Percentiles rank a stretch among this genome's conserved stretches.
Conservation (phyloP, 345 rosid genomes). For the Aurinia saxatilis region DNA sequence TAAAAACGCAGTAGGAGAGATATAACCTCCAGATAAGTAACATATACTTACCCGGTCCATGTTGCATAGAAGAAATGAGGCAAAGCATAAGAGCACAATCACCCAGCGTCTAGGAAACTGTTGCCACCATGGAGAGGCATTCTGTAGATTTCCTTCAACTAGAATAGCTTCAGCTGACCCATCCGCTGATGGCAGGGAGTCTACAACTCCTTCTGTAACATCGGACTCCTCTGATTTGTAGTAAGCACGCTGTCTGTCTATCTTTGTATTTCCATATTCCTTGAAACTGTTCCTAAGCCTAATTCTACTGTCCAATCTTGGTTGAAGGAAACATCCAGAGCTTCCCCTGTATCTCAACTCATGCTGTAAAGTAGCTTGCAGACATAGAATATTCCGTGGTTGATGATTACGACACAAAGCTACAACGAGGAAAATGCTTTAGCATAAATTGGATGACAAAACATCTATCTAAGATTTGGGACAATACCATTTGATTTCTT, state of each 20-base stretch:
- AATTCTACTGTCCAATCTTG: constrained; percentile 6
- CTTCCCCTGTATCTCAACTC: constrained; percentile 17
- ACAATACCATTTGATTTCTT: constrained; percentile 23
- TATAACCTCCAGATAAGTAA: neutral
- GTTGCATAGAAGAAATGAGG: constrained; percentile 81
- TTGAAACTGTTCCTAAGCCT: constrained; percentile 8
- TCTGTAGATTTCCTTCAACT: constrained; percentile 39
- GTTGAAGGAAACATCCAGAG: constrained; percentile 30
- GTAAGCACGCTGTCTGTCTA: constrained; percentile 38
- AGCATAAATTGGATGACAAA: constrained; percentile 12
- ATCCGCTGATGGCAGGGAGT: constrained; percentile 43
- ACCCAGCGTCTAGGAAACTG: constrained; percentile 84
- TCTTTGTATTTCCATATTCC: constrained; percentile 15
- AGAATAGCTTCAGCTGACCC: constrained; percentile 50
- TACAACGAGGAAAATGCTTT: constrained; percentile 9
- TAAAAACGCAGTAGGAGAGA: neutral
- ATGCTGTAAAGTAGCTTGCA: constrained; percentile 25
- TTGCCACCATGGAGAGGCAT: constrained; percentile 66
- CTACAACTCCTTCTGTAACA: constrained; percentile 44
- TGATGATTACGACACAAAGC: constrained; percentile 25
- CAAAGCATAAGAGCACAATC: constrained; percentile 78
- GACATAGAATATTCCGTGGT: constrained; percentile 12
- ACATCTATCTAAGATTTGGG: neutral
- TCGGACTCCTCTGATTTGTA: constrained; percentile 89
- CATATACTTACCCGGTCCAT: constrained; percentile 84